Evolutionary conservation across 139 green algal species (phyloP), one percentile per base, ranked within the genome.

Genomic region (Asterochloris sp.): DNA sequence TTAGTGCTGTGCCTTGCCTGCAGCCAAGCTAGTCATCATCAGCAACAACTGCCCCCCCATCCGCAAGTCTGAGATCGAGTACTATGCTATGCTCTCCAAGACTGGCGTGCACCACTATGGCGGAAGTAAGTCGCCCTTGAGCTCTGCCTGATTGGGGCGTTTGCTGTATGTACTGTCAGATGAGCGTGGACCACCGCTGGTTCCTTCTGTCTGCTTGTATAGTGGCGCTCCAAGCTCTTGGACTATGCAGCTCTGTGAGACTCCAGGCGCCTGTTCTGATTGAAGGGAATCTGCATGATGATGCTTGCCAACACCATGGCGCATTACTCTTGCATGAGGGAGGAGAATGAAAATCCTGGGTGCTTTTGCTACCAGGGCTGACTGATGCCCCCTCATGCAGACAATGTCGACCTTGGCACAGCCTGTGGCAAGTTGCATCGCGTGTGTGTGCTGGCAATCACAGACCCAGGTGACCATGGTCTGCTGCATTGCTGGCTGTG

Each of bases 31-130:
- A 80, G 88, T 99, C 23, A 95, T 99, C 80, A 97, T 99, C 88
- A 92, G 87, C 88, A 98, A 95, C 94, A 99, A 99, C 94, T 96
- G 91, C 87, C 97, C 94, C 24, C 85, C 95, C 24, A 91, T 99
- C 73, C 88, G 94, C 84, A 98, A 98, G 91, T 97, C 92, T 62
- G 97, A 99, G 92, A 95, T 99, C 38, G 97, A 99, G 94, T 99
- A 99, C 95, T 99, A 99, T 85, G 97, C 97, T 82, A 99, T 99
- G 97, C 94, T 99, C 12, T 94, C 95, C 83, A 99, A 99, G 94
- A 98, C 96, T 29, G 94, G 92, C 84, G 97, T 99, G 79, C 95
- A 98, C 91, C 97, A 99, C 92, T 99, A 98, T 92, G 86, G 82
- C 60, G 97, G 97, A 87, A 98, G 92, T 97, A 76, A 94, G 93